Conservation (phyloP, 805 yeast genomes). For the Clavispora carvajalis region DNA sequence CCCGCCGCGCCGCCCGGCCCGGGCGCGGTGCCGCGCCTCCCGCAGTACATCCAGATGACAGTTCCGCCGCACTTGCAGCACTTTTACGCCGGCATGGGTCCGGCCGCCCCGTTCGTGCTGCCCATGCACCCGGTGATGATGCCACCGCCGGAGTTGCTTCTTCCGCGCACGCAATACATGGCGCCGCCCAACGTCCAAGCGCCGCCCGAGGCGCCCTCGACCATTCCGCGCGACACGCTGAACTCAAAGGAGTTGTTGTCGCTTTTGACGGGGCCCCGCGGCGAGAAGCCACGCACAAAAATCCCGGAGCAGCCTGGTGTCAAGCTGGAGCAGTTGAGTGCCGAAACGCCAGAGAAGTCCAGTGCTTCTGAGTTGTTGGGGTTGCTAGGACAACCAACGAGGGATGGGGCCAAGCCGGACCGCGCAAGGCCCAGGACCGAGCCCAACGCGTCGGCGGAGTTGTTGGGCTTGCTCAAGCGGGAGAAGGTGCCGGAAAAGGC, state of each 20-base stretch:
- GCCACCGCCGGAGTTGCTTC: conserved; percentile 11
- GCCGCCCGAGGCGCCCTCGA: not conserved
- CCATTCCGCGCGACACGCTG: conserved; percentile 8
- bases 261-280: conserved; percentile 29
- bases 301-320: too few species aligned
- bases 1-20: too few species aligned
- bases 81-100: conserved; percentile 13
- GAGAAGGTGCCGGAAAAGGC: not conserved
- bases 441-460: conserved; percentile 7
- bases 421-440: not conserved
- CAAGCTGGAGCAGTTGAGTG: too few species aligned
- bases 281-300: too few species aligned
- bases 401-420: conserved; percentile 4
- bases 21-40: conserved; percentile 3
- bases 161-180: conserved; percentile 6
- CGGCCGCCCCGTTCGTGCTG: conserved; percentile 13
- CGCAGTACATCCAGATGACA: conserved; percentile 20
- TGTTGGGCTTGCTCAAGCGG: conserved; percentile 14
- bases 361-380: conserved; percentile 5
- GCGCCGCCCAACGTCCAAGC: not conserved
- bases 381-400: conserved; percentile 12
- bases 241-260: conserved; percentile 41
- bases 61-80: conserved; percentile 31
- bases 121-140: conserved; percentile 6
- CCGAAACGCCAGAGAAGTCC: too few species aligned